phyloP scores from a whole-genome alignment of 2,329 filamentous ascomycete species.

The Fusarium xylarioides region DNA sequence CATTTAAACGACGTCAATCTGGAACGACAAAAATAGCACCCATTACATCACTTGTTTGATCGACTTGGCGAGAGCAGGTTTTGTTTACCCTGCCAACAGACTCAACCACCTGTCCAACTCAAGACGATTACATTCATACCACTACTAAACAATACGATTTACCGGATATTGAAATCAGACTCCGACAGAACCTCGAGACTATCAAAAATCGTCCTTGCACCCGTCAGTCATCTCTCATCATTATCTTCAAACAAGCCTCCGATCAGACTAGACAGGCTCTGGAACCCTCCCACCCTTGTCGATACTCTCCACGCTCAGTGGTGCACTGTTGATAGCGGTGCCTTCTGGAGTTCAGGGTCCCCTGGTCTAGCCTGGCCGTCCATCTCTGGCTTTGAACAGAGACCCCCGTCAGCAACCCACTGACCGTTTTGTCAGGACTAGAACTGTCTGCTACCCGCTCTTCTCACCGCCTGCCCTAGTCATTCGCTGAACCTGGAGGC shows the following conservation, averaged over 20 bases:
- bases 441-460: conserved; percentile 27
- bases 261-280: conserved; percentile 26
- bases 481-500: conserved; percentile 33
- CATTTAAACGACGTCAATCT: conserved; percentile 1
- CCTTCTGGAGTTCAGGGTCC: conserved; percentile 30
- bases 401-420: conserved; percentile 24
- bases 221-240: conserved; percentile 24
- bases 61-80: conserved; percentile 21
- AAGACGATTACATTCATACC: not conserved
- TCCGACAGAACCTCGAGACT: not conserved
- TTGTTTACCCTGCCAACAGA: conserved; percentile 22
- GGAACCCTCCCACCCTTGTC: conserved; percentile 16
- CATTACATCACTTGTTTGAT: conserved; percentile 9
- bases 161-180: not conserved
- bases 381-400: conserved; percentile 31
- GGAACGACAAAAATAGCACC: conserved; percentile 27
- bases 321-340: conserved; percentile 26
- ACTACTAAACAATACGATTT: not conserved
- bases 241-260: conserved; percentile 21
- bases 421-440: conserved; percentile 36
- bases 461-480: conserved; percentile 42
- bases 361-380: conserved; percentile 32
- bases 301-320: conserved; percentile 15
- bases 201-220: conserved; percentile 4
- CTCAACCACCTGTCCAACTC: not conserved